These are phyloP conservation scores for Phlebopus sp. DNA, from an alignment of 1,284 basidiomycete species.

Conservation along the genomic window DNA sequence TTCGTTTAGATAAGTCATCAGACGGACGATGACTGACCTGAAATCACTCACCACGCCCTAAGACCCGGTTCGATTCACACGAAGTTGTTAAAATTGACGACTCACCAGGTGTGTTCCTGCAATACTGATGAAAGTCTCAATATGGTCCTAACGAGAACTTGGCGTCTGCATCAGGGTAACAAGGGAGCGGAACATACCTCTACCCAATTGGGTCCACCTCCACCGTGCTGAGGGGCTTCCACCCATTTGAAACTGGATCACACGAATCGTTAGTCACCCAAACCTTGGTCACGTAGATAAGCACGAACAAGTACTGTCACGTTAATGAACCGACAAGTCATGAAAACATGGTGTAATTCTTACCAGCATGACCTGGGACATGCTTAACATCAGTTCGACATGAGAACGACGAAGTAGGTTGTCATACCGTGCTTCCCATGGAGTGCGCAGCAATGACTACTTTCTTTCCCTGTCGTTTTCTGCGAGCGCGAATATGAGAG, in stretches of 20 bases:
- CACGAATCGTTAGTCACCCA: constrained; percentile 5
- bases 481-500: constrained; percentile 26
- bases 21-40: constrained; percentile 1
- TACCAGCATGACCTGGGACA: constrained; percentile 51
- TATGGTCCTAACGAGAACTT: constrained; percentile 48
- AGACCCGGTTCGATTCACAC: constrained; percentile 2
- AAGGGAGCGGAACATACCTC: constrained; percentile 53
- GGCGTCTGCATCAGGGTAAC: not conserved
- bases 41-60: constrained; percentile 66
- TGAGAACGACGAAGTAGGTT: not conserved
- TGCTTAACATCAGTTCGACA: constrained; percentile 1
- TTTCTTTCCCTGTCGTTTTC: constrained; percentile 73
- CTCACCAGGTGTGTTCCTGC: constrained; percentile 85
- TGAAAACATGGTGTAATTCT: constrained; percentile 13
- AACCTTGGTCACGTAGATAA: not conserved
- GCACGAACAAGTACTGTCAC: constrained; percentile 62
- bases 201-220: constrained; percentile 89
- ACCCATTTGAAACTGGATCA: constrained; percentile 88
- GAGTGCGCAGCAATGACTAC: constrained; percentile 87
- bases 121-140: constrained; percentile 81
- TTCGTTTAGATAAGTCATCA: not conserved
- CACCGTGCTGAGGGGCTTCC: constrained; percentile 82
- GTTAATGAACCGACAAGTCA: constrained; percentile 9
- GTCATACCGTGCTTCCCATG: constrained; percentile 79
- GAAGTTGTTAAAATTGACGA: constrained; percentile 1